These are phyloP conservation scores for Theobroma cacao DNA, from an alignment of 345 rosid genomes.

Conservation along the genomic window DNA sequence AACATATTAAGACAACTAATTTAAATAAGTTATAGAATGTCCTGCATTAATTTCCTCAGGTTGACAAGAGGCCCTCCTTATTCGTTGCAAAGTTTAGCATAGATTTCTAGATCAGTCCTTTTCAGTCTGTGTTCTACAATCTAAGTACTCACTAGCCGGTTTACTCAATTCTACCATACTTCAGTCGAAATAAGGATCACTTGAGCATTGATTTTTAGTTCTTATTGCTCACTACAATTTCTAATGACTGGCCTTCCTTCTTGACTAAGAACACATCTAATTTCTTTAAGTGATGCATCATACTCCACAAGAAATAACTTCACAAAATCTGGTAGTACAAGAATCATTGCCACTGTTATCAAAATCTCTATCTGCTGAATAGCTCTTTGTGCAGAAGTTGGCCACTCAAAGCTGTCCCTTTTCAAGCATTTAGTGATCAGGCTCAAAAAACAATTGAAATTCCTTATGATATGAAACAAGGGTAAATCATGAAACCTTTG, in stretches of 20 bases:
- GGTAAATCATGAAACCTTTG: too few species aligned
- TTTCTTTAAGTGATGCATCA: not conserved
- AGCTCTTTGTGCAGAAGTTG: too few species aligned
- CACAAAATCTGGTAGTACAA: not conserved
- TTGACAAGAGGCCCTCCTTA: not conserved
- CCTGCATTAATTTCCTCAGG: not conserved
- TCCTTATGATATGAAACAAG: too few species aligned
- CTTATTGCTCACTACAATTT: not conserved
- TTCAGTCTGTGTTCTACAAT: not conserved
- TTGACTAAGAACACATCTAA: not conserved
- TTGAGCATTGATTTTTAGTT: not conserved
- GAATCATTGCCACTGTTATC: not conserved
- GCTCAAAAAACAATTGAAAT: too few species aligned
- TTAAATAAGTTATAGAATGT: too few species aligned
- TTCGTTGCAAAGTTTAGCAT: not conserved
- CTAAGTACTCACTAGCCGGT: not conserved
- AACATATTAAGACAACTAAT: not conserved
- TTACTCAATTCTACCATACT: not conserved
- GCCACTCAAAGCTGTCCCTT: too few species aligned
- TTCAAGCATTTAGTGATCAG: too few species aligned
- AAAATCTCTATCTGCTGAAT: too few species aligned
- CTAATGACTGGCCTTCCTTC: not conserved
- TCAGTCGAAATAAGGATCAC: not conserved
- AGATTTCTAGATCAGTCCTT: not conserved
- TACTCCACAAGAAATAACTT: not conserved